Conservation (phyloP, 495 filamentous ascomycete species). For the Umbilicaria muhlenbergii region DNA sequence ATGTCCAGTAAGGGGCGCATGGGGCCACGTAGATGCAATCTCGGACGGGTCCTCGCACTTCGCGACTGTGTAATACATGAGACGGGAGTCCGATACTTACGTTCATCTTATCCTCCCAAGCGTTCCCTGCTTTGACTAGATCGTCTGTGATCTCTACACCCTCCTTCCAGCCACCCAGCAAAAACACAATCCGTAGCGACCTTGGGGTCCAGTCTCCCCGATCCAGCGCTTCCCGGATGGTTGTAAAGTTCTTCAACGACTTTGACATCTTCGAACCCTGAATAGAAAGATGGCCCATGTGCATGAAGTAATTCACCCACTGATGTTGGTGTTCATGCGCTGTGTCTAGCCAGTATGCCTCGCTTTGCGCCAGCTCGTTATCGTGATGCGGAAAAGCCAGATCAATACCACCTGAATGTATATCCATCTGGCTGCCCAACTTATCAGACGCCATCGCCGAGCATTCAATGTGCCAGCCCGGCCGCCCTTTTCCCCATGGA, state of each 20-base stretch:
- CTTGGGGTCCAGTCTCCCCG: constrained; percentile 67
- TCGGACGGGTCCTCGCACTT: background rate
- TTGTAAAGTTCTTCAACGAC: constrained; percentile 92
- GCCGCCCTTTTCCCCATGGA: constrained; percentile 73
- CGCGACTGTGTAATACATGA: background rate
- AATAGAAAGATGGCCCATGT: constrained; percentile 90
- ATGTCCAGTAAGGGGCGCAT: background rate
- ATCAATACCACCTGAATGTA: constrained; percentile 89
- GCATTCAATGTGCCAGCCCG: constrained; percentile 98
- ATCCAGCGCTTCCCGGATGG: constrained; percentile 69
- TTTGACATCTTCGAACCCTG: constrained; percentile 91
- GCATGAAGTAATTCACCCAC: constrained; percentile 93
- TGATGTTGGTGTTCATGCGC: constrained; percentile 33
- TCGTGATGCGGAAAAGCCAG: constrained; percentile 93
- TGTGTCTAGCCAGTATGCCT: constrained; percentile 54
- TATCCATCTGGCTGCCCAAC: constrained; percentile 70
- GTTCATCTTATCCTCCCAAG: constrained; percentile 70
- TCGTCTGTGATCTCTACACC: constrained; percentile 82
- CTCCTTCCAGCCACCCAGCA: constrained; percentile 79
- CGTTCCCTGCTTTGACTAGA: constrained; percentile 51
- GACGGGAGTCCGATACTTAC: constrained; percentile 16
- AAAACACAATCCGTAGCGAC: constrained; percentile 69
- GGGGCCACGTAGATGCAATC: background rate
- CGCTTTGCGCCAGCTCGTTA: constrained; percentile 87
- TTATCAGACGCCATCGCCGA: constrained; percentile 87